These are phyloP conservation scores for Hirschfeldia incana DNA, from an alignment of 345 rosid species.

Conservation along the genomic window DNA sequence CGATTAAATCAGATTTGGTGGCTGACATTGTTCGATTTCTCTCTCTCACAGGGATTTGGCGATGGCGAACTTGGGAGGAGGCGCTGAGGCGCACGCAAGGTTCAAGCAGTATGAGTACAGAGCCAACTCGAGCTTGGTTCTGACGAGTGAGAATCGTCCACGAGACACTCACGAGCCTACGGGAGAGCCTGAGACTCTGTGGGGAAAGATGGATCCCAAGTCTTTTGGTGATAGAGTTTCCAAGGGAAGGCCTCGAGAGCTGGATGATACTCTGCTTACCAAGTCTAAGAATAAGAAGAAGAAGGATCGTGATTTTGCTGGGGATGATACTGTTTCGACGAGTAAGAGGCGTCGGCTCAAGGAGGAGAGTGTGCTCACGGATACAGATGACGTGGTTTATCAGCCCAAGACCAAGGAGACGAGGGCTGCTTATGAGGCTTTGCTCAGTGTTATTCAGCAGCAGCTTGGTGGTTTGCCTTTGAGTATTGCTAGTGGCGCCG, in stretches of 20 bases:
- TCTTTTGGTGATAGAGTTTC: constrained; percentile 82
- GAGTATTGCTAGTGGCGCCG: constrained; percentile 72
- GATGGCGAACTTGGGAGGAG: constrained; percentile 89
- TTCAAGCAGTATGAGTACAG: constrained; percentile 93
- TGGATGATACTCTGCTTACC: constrained; percentile 92
- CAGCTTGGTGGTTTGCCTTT: constrained; percentile 81
- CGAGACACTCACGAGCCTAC: constrained; percentile 95
- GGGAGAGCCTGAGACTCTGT: constrained; percentile 90
- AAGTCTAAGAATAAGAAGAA: constrained; percentile 67
- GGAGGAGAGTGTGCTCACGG: constrained; percentile 76
- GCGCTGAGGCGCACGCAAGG: constrained; percentile 98
- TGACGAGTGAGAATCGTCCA: constrained; percentile 88
- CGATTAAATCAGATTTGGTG: neutral
- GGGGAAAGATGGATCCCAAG: constrained; percentile 86
- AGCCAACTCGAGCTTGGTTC: constrained; percentile 85
- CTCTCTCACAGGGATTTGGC: neutral
- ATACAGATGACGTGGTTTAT: constrained; percentile 83
- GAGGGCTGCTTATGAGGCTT: constrained; percentile 75
- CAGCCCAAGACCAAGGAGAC: constrained; percentile 89
- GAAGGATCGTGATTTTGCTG: constrained; percentile 64
- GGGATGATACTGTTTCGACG: constrained; percentile 47
- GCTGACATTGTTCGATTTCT: constrained; percentile 2
- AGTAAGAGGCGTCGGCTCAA: constrained; percentile 70
- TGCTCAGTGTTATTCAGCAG: constrained; percentile 71
- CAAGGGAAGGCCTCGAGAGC: constrained; percentile 73